phyloP scores from a whole-genome alignment of 495 filamentous ascomycete genomes.

The Aspergillus incahuasiensis region DNA sequence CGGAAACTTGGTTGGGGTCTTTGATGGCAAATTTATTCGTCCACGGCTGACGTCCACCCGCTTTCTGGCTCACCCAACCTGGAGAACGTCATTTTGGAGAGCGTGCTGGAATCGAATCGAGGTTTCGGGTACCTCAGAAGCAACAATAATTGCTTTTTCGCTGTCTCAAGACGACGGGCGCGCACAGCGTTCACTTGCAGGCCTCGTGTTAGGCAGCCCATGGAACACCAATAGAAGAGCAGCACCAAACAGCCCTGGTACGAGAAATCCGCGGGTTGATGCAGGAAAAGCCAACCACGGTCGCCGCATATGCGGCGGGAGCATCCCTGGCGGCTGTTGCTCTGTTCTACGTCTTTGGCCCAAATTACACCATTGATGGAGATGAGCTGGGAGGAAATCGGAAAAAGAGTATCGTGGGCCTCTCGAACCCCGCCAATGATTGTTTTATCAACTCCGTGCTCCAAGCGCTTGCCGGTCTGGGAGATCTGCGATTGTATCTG shows the following conservation, averaged over 20 bases:
- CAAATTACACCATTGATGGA: slow-evolving; percentile 88
- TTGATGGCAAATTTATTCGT: slow-evolving; percentile 6
- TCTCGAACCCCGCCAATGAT: slow-evolving; percentile 91
- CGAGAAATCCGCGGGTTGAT: slow-evolving; percentile 43
- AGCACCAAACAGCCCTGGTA: neutral
- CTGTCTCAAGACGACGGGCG: neutral
- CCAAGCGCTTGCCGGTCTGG: slow-evolving; percentile 91
- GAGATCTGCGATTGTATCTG: slow-evolving; percentile 82
- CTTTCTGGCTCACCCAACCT: neutral
- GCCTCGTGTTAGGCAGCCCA: slow-evolving; percentile 6
- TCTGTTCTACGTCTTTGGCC: slow-evolving; percentile 92
- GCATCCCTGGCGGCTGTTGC: slow-evolving; percentile 95
- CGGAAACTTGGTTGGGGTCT: slow-evolving; percentile 3
- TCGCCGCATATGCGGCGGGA: slow-evolving; percentile 89
- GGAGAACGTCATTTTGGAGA: neutral
- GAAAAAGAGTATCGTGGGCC: slow-evolving; percentile 85
- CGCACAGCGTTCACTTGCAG: neutral
- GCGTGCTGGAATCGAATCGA: neutral
- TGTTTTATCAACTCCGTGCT: slow-evolving; percentile 99
- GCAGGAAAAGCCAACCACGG: slow-evolving; percentile 82
- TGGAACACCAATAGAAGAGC: slow-evolving; percentile 17
- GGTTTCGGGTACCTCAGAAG: neutral
- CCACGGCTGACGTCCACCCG: slow-evolving; percentile 4
- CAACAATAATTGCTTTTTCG: neutral
- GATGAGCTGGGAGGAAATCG: slow-evolving; percentile 61